Conservation (phyloP, 257 asterid genomes). For the Nicotiana knightiana region DNA sequence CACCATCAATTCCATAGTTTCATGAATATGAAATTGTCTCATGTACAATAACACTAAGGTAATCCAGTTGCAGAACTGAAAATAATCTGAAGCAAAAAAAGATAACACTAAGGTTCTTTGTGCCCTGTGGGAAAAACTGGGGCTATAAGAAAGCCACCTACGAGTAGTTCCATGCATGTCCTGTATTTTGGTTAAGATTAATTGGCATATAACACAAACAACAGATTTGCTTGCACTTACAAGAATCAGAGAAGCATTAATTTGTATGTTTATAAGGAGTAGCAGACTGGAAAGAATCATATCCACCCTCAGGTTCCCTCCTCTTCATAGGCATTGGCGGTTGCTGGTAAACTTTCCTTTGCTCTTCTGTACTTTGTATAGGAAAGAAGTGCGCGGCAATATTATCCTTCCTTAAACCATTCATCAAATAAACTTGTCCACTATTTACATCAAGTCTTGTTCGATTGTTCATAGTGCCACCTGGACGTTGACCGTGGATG, state of each 20-base stretch:
- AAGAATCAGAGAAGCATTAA: neutral
- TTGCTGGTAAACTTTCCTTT: slow-evolving; percentile 14
- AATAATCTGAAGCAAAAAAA: neutral
- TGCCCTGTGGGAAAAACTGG: neutral
- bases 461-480: slow-evolving; percentile 2
- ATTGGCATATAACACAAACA: neutral
- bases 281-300: slow-evolving; percentile 23
- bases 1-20: no score
- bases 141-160: neutral
- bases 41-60: no score
- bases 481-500: slow-evolving; percentile 19
- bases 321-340: slow-evolving; percentile 35
- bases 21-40: no score
- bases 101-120: neutral
- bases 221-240: slow-evolving; percentile 15
- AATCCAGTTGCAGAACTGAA: no score
- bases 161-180: no score
- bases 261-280: slow-evolving; percentile 32
- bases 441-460: slow-evolving; percentile 18
- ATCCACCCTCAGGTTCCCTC: slow-evolving; percentile 55
- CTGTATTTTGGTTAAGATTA: no score
- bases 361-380: slow-evolving; percentile 24
- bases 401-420: slow-evolving; percentile 26
- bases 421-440: slow-evolving; percentile 17
- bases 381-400: slow-evolving; percentile 20